phyloP scores from a whole-genome alignment of 2,329 filamentous ascomycete genomes.

The Aspergillus floridensis region DNA sequence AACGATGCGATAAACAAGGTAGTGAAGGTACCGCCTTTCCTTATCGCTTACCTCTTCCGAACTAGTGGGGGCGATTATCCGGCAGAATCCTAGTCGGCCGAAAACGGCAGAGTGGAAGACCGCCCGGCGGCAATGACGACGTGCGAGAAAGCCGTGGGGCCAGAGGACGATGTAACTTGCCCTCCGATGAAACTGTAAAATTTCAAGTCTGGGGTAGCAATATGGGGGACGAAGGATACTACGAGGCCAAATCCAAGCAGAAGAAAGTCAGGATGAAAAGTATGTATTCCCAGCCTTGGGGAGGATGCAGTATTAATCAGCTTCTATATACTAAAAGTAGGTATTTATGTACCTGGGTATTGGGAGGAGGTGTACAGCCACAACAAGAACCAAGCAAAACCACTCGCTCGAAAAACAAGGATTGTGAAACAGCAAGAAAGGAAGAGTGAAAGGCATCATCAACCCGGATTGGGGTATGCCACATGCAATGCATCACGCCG shows the following conservation, averaged over 20 bases:
- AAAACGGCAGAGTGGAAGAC: neutral
- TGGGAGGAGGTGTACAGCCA: constrained; percentile 1
- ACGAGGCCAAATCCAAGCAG: neutral
- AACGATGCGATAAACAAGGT: neutral
- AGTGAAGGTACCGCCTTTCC: constrained; percentile 1
- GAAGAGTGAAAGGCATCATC: neutral
- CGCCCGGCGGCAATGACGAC: neutral
- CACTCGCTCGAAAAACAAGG: constrained; percentile 4
- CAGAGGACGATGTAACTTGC: neutral
- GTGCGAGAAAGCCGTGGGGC: neutral
- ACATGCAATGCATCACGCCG: constrained; percentile 7
- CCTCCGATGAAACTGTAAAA: neutral
- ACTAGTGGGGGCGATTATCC: neutral
- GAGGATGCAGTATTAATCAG: constrained; percentile 8
- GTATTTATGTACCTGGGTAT: constrained; percentile 9
- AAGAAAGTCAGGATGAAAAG: neutral
- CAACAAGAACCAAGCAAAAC: constrained; percentile 1
- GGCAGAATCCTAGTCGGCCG: neutral
- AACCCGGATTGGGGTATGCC: constrained; percentile 2
- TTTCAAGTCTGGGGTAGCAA: neutral
- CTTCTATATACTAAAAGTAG: constrained; percentile 10
- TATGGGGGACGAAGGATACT: neutral
- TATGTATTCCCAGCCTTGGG: neutral
- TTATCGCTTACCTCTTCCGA: constrained; percentile 5
- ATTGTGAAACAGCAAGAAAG: neutral